Conservation (phyloP, 257 asterid genomes). For the Primulina tabacum region DNA sequence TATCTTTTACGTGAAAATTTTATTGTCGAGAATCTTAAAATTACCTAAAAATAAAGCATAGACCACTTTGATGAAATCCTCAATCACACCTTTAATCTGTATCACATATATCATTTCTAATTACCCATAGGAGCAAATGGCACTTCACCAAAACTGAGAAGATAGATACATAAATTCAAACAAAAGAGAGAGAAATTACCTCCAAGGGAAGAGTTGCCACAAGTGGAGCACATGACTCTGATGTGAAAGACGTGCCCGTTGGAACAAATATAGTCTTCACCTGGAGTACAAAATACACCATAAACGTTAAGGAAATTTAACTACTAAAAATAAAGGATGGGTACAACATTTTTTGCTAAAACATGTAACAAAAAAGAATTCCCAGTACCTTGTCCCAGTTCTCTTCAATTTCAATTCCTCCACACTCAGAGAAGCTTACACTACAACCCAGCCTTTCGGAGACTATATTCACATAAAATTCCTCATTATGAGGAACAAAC, state of each 20-base stretch:
- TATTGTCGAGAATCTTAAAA: slow-evolving; percentile 8
- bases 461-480: slow-evolving; percentile 76
- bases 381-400: slow-evolving; percentile 87
- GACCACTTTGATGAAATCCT: slow-evolving; percentile 66
- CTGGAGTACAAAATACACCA: slow-evolving; percentile 31
- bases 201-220: slow-evolving; percentile 93
- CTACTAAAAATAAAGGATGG: not conserved
- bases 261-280: slow-evolving; percentile 74
- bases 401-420: slow-evolving; percentile 95
- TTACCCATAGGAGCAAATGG: not conserved
- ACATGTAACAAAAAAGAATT: not conserved
- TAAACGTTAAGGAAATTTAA: not conserved
- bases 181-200: slow-evolving; percentile 36
- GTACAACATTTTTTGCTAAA: not conserved
- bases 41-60: slow-evolving; percentile 65
- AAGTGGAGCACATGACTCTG: slow-evolving; percentile 86
- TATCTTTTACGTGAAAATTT: not conserved
- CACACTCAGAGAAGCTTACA: slow-evolving; percentile 92
- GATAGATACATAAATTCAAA: not conserved
- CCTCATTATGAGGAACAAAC: slow-evolving; percentile 83
- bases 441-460: slow-evolving; percentile 93
- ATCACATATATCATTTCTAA: slow-evolving; percentile 6
- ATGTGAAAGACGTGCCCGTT: slow-evolving; percentile 61
- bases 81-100: slow-evolving; percentile 76
- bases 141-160: not conserved